Evolutionary conservation across 2,329 filamentous ascomycete species (phyloP), one percentile per base, ranked within the genome.

Genomic region (Curvularia verruculosa): DNA sequence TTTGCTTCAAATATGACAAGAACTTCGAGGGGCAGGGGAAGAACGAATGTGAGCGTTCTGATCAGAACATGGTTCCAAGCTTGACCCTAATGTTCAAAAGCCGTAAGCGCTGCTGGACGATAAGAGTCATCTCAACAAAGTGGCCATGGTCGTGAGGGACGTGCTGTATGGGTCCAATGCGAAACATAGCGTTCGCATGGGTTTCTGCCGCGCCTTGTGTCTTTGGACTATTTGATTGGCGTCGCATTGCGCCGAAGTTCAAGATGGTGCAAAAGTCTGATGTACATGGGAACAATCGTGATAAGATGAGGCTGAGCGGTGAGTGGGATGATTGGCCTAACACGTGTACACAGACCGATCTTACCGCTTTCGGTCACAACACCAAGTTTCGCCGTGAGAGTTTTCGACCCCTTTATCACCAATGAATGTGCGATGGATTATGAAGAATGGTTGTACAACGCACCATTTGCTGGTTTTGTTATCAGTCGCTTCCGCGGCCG

Each of bases 271-370:
- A 45, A 48, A n/a, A 40, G 29, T 40, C 12, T 21, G 39, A 46
- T 40, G 34, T 10, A 45, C 21, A 46, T 44, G 44, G 45, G 45
- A 41, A 49, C 28, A 40, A 46, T 26, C n/a, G 21, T 41, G 55
- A 23, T 54, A 24, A 49, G 41, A 37, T 54, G 50, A 57, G 50
- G 55, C 51, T 58, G 45, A 52, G 55, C 55, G 55, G 55, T 58
- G 55, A 31, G 55, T 45, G 9, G 48, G 55, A 49, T 54, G 40
- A 46, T 46, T 50, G 51, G 51, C 21, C 51, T 40, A 41, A 54
- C 55, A 58, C 55, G 55, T 58, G 55, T 49, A 46, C 10, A 36
- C 8, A 29, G 9, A 39, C 9, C 19, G 24, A 39, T 45, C 31
- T 44, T 44, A 9, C 54, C 49, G 29, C 19, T 49, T 54, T 45